Evolutionary conservation across 129 eudicot species (phyloP).

Genomic region (Centaurea solstitialis): DNA sequence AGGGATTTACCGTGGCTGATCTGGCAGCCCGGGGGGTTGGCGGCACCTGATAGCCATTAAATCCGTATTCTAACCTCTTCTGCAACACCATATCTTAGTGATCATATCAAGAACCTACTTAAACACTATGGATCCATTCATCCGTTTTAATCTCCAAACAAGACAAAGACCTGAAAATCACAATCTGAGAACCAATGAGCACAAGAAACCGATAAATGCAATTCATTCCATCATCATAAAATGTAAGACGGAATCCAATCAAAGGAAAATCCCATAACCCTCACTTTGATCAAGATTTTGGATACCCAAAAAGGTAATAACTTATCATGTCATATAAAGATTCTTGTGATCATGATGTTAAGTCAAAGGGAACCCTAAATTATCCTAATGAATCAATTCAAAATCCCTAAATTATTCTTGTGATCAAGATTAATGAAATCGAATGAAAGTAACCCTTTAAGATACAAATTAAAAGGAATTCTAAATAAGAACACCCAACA

Average conservation of each 20-base stretch:
- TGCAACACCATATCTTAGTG: conserved; percentile 78
- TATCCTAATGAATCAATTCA: conserved; percentile 14
- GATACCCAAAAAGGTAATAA: conserved; percentile 10
- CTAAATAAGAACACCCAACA: conserved; percentile 8
- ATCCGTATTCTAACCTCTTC: conserved; percentile 83
- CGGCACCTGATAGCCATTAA: conserved; percentile 83
- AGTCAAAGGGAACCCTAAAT: conserved; percentile 15
- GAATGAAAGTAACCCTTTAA: conserved; percentile 4
- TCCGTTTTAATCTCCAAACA: conserved; percentile 5
- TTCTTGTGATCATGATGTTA: conserved; percentile 1
- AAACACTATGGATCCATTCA: conserved; percentile 17
- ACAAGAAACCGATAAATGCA: background rate
- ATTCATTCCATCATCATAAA: background rate
- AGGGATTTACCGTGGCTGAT: conserved; percentile 79
- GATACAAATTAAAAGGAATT: background rate
- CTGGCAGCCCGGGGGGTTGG: conserved; percentile 87
- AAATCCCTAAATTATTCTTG: conserved; percentile 10
- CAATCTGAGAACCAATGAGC: background rate
- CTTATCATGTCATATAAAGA: background rate
- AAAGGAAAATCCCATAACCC: background rate
- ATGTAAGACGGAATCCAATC: background rate
- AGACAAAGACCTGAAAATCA: conserved; percentile 12
- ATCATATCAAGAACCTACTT: conserved; percentile 50
- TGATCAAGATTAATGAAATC: conserved; percentile 8
- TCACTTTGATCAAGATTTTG: conserved; percentile 22